These are phyloP conservation scores for Capsicum baccatum DNA, from an alignment of 257 asterid genomes.

Conservation along the genomic window DNA sequence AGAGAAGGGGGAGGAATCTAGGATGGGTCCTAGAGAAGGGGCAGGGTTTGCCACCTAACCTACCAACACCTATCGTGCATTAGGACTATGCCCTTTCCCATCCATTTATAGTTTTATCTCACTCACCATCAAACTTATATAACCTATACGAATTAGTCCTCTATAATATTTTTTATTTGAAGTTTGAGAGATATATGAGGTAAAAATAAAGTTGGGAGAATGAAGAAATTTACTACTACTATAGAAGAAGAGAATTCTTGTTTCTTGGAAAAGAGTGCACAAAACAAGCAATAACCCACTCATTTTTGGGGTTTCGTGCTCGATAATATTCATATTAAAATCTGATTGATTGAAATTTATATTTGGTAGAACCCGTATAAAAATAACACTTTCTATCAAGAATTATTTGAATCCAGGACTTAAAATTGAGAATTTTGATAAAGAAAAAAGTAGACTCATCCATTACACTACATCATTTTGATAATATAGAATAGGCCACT, in stretches of 20 bases:
- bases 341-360: no score
- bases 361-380: no score
- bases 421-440: no score
- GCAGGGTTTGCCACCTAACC: constrained; percentile 74
- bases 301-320: not conserved
- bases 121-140: constrained; percentile 33
- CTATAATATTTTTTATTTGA: not conserved
- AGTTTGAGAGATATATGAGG: constrained; percentile 2
- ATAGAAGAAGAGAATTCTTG: not conserved
- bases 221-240: not conserved
- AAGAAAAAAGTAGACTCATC: no score
- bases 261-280: not conserved
- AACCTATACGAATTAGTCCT: constrained; percentile 7
- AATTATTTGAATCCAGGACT: no score
- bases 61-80: constrained; percentile 78
- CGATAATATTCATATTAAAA: no score
- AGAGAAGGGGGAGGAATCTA: constrained; percentile 48
- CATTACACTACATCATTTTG: no score
- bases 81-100: constrained; percentile 45
- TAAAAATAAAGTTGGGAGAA: not conserved
- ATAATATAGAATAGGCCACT: no score
- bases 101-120: constrained; percentile 36
- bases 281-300: constrained; percentile 5
- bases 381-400: no score
- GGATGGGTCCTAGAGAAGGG: constrained; percentile 57